phyloP scores from a whole-genome alignment of 208 protist genomes.

The Trypanosoma cruzi region DNA sequence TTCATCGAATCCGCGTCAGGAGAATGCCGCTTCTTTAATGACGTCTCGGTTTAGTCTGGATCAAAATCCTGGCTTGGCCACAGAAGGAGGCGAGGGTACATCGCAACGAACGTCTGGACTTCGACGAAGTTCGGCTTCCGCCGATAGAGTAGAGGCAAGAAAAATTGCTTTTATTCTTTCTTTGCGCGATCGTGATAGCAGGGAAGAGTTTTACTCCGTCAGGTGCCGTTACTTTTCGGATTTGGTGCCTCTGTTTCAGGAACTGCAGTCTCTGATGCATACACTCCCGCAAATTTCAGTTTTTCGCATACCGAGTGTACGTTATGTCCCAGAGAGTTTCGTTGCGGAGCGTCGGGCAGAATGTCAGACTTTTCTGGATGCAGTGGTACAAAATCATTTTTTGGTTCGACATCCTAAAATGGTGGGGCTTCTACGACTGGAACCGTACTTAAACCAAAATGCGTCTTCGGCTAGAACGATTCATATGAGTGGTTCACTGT shows the following conservation, averaged over 20 bases:
- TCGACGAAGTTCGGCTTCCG: neutral
- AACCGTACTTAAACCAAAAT: slow-evolving; percentile 17
- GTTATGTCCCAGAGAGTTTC: slow-evolving; percentile 58
- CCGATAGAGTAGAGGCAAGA: slow-evolving; percentile 17
- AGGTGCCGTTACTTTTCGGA: slow-evolving; percentile 15
- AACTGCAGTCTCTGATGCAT: slow-evolving; percentile 22
- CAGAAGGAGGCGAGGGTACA: neutral
- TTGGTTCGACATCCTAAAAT: slow-evolving; percentile 52
- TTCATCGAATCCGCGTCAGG: neutral
- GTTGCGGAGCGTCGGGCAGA: slow-evolving; percentile 51
- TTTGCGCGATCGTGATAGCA: slow-evolving; percentile 22
- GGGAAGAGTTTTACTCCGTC: neutral
- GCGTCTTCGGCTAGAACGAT: neutral
- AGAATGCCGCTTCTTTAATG: neutral
- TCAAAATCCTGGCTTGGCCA: neutral
- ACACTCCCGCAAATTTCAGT: slow-evolving; percentile 32
- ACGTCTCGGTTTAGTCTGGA: neutral
- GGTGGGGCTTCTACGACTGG: slow-evolving; percentile 39
- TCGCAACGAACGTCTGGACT: neutral
- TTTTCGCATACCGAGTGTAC: slow-evolving; percentile 42
- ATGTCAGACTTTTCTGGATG: slow-evolving; percentile 40
- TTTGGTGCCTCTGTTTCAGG: slow-evolving; percentile 11
- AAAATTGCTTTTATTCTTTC: slow-evolving; percentile 17
- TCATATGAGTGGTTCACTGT: neutral
- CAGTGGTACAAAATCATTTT: slow-evolving; percentile 39